phyloP scores from a whole-genome alignment of 2,329 filamentous ascomycete species.

The Fusarium coffeatum region DNA sequence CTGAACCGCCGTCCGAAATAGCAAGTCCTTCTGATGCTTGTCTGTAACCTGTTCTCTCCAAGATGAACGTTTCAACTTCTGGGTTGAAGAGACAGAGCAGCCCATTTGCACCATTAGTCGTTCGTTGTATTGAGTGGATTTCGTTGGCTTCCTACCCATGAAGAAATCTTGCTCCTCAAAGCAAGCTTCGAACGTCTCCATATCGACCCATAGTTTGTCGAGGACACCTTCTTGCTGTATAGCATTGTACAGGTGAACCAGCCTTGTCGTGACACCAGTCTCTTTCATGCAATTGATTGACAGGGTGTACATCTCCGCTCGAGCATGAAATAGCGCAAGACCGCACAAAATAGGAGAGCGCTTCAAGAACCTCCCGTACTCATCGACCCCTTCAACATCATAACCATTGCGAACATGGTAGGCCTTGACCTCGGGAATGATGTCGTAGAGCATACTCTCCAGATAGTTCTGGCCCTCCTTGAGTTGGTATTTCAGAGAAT shows the following conservation, averaged over 20 bases:
- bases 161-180: background rate
- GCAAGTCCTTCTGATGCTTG: background rate
- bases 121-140: fast-evolving
- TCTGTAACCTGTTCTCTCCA: background rate
- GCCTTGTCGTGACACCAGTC: background rate
- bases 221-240: background rate
- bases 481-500: background rate
- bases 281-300: background rate
- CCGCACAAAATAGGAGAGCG: background rate
- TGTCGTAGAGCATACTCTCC: background rate
- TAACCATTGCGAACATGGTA: background rate
- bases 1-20: background rate
- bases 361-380: background rate
- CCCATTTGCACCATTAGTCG: background rate
- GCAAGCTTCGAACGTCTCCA: background rate
- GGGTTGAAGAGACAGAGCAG: background rate
- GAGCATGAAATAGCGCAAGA: background rate
- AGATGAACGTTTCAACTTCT: background rate
- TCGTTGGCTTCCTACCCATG: background rate
- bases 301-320: background rate
- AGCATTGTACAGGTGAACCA: conserved; percentile 6
- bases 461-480: background rate
- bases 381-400: background rate
- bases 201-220: background rate
- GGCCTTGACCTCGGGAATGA: background rate